A percentile compares a stretch with the other conserved stretches of the same genome.
Evolutionary conservation across 768 basidiomycete genomes (phyloP).

Genomic region (Russula sp.): DNA sequence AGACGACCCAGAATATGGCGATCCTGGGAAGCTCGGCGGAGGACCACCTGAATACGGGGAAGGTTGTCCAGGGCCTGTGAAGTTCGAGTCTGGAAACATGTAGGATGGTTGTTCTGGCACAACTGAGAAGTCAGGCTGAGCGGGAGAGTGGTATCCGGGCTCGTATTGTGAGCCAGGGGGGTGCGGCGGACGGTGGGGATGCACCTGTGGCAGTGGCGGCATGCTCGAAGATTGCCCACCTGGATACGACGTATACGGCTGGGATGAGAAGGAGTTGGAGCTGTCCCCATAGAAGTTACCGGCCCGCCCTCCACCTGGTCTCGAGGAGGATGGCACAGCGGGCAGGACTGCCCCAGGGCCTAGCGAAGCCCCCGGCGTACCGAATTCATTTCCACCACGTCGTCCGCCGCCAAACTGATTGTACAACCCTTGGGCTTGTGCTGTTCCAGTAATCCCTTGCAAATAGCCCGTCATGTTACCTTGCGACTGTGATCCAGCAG

Average conservation of each 20-base stretch:
- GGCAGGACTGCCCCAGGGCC: neutral
- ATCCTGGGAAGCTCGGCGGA: neutral
- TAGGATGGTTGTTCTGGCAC: neutral
- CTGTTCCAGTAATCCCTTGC: constrained; percentile 40
- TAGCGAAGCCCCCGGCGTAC: neutral
- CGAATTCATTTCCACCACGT: constrained; percentile 1
- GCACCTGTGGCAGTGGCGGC: neutral
- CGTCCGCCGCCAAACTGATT: constrained; percentile 29
- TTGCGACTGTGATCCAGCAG: constrained; percentile 44
- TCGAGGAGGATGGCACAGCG: neutral
- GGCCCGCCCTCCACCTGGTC: neutral
- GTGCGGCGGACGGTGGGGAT: neutral
- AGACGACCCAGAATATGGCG: neutral
- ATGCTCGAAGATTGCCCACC: neutral
- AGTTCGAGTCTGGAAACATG: neutral
- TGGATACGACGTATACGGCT: neutral
- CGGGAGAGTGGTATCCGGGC: neutral
- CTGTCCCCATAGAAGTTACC: constrained; percentile 7
- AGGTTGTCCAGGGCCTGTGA: neutral
- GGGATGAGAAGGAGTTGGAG: neutral
- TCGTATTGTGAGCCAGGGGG: neutral
- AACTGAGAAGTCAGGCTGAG: neutral
- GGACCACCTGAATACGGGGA: neutral
- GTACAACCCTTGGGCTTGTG: constrained; percentile 33
- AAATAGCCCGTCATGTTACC: constrained; percentile 40